These are phyloP conservation scores for Marchantia polymorpha DNA, from an alignment of 225 moss, liverwort and hornwort species.

Conservation along the genomic window DNA sequence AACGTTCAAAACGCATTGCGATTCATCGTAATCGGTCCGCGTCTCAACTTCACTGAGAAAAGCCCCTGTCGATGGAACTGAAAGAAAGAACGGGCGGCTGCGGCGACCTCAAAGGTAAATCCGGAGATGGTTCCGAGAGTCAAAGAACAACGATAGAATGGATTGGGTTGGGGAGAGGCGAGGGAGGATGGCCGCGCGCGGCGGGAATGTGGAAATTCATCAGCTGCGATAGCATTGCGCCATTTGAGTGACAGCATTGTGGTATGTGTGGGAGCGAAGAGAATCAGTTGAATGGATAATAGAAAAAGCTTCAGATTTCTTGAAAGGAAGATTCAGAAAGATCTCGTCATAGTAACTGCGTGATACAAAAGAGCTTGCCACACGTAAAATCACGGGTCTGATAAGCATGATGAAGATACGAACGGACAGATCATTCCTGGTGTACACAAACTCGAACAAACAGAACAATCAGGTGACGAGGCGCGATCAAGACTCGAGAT, in stretches of 20 bases:
- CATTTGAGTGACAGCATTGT: not conserved
- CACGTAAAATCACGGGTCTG: not conserved
- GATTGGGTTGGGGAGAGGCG: not conserved
- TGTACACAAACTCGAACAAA: not conserved
- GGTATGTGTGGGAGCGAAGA: no score
- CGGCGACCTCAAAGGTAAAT: not conserved
- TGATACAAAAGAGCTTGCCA: not conserved
- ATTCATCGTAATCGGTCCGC: not conserved
- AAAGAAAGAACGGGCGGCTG: not conserved
- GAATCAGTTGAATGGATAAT: not conserved
- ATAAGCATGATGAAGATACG: constrained; percentile 12
- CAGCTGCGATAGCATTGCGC: not conserved
- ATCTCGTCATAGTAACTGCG: not conserved
- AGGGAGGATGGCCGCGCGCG: not conserved
- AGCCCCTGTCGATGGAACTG: not conserved
- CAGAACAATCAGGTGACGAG: not conserved
- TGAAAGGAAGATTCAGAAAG: not conserved
- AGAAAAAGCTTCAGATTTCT: not conserved
- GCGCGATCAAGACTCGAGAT: not conserved
- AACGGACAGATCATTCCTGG: constrained; percentile 13
- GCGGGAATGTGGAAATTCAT: not conserved
- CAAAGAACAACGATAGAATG: no score
- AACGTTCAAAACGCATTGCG: not conserved
- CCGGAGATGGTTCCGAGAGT: no score
- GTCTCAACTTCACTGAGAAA: not conserved